These are phyloP conservation scores for Volvox carteri DNA, from an alignment of 163 green algal genomes.

Conservation along the genomic window DNA sequence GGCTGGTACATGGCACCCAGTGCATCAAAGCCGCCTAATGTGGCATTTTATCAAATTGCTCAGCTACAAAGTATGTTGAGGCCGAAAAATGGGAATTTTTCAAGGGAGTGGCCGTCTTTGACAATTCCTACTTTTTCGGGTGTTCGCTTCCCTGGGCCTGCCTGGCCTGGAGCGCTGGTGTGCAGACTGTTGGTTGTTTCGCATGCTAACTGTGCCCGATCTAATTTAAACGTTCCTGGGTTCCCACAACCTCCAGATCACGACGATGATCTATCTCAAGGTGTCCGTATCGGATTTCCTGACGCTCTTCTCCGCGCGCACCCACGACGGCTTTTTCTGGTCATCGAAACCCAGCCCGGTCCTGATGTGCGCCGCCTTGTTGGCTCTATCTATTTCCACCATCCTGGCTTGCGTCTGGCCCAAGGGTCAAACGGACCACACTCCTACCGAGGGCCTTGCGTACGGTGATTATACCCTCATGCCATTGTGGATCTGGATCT, in stretches of 20 bases:
- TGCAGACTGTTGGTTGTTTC: no score
- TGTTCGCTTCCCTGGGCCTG: not conserved
- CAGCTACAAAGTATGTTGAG: no score
- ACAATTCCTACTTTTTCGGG: no score
- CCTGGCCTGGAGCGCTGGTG: not conserved
- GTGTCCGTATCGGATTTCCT: slow-evolving; percentile 91
- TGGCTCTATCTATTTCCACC: slow-evolving; percentile 83
- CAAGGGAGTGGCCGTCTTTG: no score
- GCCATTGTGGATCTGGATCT: slow-evolving; percentile 89
- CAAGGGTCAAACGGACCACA: slow-evolving; percentile 53
- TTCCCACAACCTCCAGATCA: slow-evolving; percentile 67
- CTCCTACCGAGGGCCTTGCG: slow-evolving; percentile 63
- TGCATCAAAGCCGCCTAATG: no score
- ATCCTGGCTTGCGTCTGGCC: slow-evolving; percentile 84
- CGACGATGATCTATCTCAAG: slow-evolving; percentile 87
- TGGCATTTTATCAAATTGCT: no score
- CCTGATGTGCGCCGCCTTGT: slow-evolving; percentile 71
- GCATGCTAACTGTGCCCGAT: no score
- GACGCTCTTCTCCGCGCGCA: slow-evolving; percentile 89
- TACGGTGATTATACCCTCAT: slow-evolving; percentile 76
- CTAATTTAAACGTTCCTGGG: not conserved
- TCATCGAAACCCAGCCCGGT: slow-evolving; percentile 55
- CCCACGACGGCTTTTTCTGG: slow-evolving; percentile 85
- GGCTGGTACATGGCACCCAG: no score
- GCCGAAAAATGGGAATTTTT: no score